phyloP scores from a whole-genome alignment of 2,329 filamentous ascomycete genomes.

The Epichloe typhina region DNA sequence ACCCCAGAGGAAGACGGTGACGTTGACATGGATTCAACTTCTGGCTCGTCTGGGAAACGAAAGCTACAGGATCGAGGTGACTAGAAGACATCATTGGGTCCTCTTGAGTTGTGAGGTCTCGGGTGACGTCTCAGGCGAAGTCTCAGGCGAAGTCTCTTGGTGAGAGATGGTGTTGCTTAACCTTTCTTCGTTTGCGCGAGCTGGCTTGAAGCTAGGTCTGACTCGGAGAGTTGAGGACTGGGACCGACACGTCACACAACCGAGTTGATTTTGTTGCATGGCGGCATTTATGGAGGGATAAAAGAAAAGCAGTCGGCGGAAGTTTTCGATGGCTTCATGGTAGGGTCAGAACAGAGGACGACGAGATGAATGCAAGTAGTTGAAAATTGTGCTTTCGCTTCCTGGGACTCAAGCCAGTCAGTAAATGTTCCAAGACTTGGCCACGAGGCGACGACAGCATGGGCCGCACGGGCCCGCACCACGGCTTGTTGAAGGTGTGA shows the following conservation, averaged over 20 bases:
- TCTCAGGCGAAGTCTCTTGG: background rate
- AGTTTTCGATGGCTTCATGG: background rate
- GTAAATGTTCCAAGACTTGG: too few relatives aligned
- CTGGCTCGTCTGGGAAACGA: slow-evolving; percentile 33
- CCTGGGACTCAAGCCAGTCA: too few relatives aligned
- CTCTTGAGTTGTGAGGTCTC: background rate
- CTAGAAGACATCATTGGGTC: background rate
- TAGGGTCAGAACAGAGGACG: background rate
- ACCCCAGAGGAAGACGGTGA: slow-evolving; percentile 20
- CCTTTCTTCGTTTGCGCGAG: background rate
- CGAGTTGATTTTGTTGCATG: background rate
- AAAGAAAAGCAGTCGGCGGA: background rate
- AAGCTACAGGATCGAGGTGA: slow-evolving; percentile 34
- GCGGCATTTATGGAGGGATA: background rate
- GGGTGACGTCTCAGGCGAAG: too few relatives aligned
- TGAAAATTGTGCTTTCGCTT: background rate
- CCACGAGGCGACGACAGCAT: background rate
- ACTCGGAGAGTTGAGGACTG: background rate
- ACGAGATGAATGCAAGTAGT: background rate
- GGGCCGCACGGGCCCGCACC: slow-evolving; percentile 9
- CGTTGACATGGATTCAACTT: slow-evolving; percentile 20
- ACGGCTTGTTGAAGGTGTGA: too few relatives aligned
- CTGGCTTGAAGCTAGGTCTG: background rate
- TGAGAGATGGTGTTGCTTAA: background rate
- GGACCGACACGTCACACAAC: background rate